Evolutionary conservation across 108 stramenopile species (phyloP).

Genomic region (Hondaea fermentalgiana): DNA sequence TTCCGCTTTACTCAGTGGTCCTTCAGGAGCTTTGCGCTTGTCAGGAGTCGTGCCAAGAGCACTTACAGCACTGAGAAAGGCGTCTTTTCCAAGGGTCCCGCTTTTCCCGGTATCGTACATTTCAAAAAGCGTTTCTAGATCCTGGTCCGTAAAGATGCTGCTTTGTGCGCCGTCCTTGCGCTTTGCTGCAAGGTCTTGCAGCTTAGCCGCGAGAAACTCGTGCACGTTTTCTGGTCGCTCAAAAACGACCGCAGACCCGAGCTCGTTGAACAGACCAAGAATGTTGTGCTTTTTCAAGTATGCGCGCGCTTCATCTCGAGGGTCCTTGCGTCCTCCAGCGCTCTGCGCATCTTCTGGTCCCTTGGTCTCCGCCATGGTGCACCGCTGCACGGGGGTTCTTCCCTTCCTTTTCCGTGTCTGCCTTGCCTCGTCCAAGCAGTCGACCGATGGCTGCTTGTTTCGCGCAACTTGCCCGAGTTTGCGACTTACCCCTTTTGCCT

Average conservation of each 20-base stretch:
- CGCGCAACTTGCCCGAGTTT: too few relatives aligned
- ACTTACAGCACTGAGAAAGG: background rate
- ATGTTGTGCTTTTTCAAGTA: background rate
- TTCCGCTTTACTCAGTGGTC: background rate
- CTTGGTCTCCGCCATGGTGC: too few relatives aligned
- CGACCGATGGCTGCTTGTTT: too few relatives aligned
- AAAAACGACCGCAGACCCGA: background rate
- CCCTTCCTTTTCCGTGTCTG: too few relatives aligned
- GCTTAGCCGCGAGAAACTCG: background rate
- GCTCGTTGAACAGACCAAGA: background rate
- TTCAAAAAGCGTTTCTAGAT: background rate
- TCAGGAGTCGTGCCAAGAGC: background rate
- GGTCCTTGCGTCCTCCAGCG: background rate
- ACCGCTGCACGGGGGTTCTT: too few relatives aligned
- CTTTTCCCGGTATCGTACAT: background rate
- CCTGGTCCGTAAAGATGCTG: slow-evolving; percentile 12
- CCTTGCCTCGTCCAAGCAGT: too few relatives aligned
- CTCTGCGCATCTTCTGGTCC: too few relatives aligned
- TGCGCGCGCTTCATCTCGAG: background rate
- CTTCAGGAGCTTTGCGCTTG: background rate
- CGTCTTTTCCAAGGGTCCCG: background rate
- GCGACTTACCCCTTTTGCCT: too few relatives aligned
- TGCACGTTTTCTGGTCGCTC: background rate
- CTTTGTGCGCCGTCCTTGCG: background rate
- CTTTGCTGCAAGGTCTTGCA: background rate